These are phyloP conservation scores for Fagus sylvatica DNA, from an alignment of 306 rosid genomes.

Conservation along the genomic window DNA sequence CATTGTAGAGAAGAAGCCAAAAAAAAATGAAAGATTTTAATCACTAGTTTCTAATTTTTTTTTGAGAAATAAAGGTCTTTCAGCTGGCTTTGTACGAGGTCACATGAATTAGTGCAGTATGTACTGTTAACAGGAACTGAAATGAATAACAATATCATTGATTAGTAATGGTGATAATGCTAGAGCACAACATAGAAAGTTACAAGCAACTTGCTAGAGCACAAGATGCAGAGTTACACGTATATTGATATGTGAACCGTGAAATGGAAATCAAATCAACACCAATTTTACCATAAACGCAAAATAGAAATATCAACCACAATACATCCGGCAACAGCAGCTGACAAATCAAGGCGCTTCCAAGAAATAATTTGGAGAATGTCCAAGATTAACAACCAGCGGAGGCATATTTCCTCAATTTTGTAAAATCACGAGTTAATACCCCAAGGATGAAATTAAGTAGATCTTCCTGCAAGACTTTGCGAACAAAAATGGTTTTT, in stretches of 20 bases:
- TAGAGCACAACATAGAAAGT: too few species aligned
- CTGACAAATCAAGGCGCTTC: constrained; percentile 12
- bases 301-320: not conserved
- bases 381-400: constrained; percentile 2
- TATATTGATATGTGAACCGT: not conserved
- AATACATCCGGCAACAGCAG: not conserved
- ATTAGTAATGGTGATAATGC: too few species aligned
- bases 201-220: not conserved
- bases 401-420: not conserved
- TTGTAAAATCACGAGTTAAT: not conserved
- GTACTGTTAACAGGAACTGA: too few species aligned
- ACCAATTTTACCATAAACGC: not conserved
- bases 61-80: too few species aligned
- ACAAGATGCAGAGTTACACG: not conserved
- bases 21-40: too few species aligned
- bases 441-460: not conserved
- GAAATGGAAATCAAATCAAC: not conserved
- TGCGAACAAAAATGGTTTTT: not conserved
- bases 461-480: not conserved
- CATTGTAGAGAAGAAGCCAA: too few species aligned
- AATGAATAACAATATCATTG: too few species aligned
- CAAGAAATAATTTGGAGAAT: constrained; percentile 5
- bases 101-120: too few species aligned
- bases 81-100: too few species aligned
- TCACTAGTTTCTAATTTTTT: too few species aligned